Base-by-base conservation (phyloP, 371 early-diverging fungal genomes). In the Choanephora cucurbitarum region DNA sequence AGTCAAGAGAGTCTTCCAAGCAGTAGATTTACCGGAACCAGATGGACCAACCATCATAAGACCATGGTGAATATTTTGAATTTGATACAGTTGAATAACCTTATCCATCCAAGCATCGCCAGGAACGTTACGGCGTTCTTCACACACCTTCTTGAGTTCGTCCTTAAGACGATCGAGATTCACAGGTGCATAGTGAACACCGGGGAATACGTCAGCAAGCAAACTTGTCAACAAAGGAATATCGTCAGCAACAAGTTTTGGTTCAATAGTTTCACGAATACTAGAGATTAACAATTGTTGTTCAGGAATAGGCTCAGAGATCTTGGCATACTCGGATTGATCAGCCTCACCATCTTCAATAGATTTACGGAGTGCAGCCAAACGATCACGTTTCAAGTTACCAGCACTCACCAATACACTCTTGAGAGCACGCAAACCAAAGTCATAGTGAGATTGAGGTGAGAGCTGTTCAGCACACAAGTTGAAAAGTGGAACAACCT, bases 31-130 rank as follows among this genome's bases (percentile, higher is more conserved):
- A 56, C 99, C 99, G 50, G 90, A 88, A 47, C 98, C 98, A 13
- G 96, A 92, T 2, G 95, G 95, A 37, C 99, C 99, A 2, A 98
- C 98, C 94, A 98, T 91, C 98, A 99, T 99, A 51, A 99, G 60
- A 69, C 99, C 99, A 71, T 99, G 99, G 70, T 97, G 94, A 53
- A 99, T 94, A 58, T 91, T 88, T 74, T 97, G 98, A 57, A 98
- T 97, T 66, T 97, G 95, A 64, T 96, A 92, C 43, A 99, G 80
- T 69, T 99, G 99, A 55, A 97, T 81, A 19, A 97, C 91, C 78
- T 99, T 99, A 32, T 95, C 95, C 74, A 98, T 68, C 98, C 97
- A 99, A 24, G 81, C 78, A 39, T 87, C 88, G 39, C 90, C 92
- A 17, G 77, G 71, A 23, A 93, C 91, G 37, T 92, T 68, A 56